These are phyloP conservation scores for Candida neerlandica DNA, from an alignment of 1,139 yeast species.

Conservation along the genomic window DNA sequence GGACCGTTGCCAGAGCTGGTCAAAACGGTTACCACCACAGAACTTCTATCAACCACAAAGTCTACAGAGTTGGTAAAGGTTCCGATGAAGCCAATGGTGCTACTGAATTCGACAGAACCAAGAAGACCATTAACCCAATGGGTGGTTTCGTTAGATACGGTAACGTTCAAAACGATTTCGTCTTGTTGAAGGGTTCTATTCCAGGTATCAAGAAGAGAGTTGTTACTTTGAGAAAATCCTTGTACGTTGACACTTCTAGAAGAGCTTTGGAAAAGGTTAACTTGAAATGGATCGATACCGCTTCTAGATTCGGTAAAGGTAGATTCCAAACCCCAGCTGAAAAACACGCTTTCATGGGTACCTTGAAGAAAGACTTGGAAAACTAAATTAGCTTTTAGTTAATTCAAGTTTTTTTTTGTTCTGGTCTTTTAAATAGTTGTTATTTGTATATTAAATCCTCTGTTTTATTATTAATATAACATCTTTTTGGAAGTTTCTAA, in stretches of 20 bases:
- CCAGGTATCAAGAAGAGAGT: conserved; percentile 99
- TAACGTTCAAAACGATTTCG: conserved; percentile 95
- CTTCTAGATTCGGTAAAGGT: conserved; percentile 99
- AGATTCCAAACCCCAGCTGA: conserved; percentile 99
- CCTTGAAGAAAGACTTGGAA: conserved; percentile 90
- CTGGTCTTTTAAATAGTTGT: too few relatives aligned
- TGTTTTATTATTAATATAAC: too few relatives aligned
- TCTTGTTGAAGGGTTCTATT: conserved; percentile 96
- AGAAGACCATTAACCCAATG: conserved; percentile 99
- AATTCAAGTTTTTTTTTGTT: too few relatives aligned
- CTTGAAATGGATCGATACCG: conserved; percentile 99
- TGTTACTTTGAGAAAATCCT: conserved; percentile 97
- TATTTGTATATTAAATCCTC: background rate
- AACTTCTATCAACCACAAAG: conserved; percentile 99
- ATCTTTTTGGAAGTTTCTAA: too few relatives aligned
- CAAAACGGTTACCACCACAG: conserved; percentile 99
- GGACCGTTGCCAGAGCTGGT: conserved; percentile 99
- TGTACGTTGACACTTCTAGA: conserved; percentile 97
- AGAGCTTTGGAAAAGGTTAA: conserved; percentile 93
- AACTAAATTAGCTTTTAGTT: conserved; percentile 18
- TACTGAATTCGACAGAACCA: conserved; percentile 98
- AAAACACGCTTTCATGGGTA: conserved; percentile 99
- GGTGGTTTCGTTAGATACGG: conserved; percentile 99
- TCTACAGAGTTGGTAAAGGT: conserved; percentile 98
- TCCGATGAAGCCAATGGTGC: conserved; percentile 93